phyloP scores from a whole-genome alignment of 73 alveolate species.

The Effrenium voratum region DNA sequence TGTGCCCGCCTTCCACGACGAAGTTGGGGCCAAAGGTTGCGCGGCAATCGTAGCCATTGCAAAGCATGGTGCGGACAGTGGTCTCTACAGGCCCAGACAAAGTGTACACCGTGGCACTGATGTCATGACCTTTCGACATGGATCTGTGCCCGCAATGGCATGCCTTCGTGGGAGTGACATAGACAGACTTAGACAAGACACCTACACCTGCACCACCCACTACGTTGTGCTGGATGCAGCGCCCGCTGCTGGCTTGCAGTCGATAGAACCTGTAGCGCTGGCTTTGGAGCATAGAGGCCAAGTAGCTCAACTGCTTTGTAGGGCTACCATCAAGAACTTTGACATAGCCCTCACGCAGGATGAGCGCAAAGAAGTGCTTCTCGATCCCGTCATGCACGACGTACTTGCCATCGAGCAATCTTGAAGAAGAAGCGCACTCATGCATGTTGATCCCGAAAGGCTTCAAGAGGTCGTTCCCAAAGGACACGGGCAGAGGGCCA shows the following conservation, averaged over 20 bases:
- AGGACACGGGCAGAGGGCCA: constrained; percentile 22
- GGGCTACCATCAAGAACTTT: too few relatives aligned
- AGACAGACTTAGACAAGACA: neutral
- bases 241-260: neutral
- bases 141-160: constrained; percentile 1
- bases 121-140: neutral
- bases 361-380: constrained; percentile 21
- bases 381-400: neutral
- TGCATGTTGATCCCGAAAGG: neutral
- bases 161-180: neutral
- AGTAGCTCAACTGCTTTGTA: too few relatives aligned
- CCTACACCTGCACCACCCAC: constrained; percentile 4
- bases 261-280: too few relatives aligned
- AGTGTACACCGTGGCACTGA: neutral
- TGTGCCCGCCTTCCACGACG: neutral
- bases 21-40: constrained; percentile 30
- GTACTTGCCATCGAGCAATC: neutral
- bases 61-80: constrained; percentile 2
- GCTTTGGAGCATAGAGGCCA: too few relatives aligned
- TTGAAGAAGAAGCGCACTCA: neutral
- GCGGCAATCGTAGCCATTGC: constrained; percentile 21
- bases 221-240: neutral
- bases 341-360: too few relatives aligned
- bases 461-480: neutral
- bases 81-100: neutral